Conservation (phyloP, 83 land plant genomes). For the Picea abies region DNA sequence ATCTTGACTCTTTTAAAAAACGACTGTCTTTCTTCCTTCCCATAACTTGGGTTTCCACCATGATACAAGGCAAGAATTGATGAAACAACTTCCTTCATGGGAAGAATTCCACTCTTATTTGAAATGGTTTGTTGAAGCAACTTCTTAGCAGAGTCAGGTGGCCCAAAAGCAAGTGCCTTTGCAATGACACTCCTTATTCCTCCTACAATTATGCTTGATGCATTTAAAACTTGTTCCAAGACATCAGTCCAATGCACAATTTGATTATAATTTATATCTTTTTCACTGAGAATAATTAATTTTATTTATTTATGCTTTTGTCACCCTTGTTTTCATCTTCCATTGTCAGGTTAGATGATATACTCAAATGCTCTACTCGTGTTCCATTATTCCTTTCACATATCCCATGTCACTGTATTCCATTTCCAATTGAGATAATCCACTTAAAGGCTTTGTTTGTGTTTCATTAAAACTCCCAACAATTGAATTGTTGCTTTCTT, state of each 20-base stretch:
- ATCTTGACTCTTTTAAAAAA: neutral
- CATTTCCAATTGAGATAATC: neutral
- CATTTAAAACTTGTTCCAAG: neutral
- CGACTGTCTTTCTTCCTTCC: neutral
- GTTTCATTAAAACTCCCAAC: neutral
- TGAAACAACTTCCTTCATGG: slow-evolving; percentile 13
- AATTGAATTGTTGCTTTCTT: too few relatives aligned
- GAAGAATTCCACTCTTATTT: neutral
- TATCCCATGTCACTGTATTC: neutral
- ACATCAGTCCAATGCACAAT: neutral
- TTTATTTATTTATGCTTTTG: neutral
- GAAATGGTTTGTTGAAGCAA: slow-evolving; percentile 12
- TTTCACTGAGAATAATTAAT: neutral
- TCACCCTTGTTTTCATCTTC: neutral
- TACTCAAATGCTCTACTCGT: neutral
- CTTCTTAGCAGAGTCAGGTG: neutral
- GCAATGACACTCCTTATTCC: slow-evolving; percentile 1
- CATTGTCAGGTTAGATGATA: neutral
- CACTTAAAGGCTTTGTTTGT: neutral
- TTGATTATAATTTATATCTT: neutral
- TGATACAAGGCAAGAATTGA: neutral
- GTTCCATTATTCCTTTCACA: neutral
- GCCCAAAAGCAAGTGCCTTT: slow-evolving; percentile 3
- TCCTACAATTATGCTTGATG: neutral
- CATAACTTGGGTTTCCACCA: neutral